These are phyloP conservation scores for Albizia julibrissin DNA, from an alignment of 306 rosid genomes.

Conservation along the genomic window DNA sequence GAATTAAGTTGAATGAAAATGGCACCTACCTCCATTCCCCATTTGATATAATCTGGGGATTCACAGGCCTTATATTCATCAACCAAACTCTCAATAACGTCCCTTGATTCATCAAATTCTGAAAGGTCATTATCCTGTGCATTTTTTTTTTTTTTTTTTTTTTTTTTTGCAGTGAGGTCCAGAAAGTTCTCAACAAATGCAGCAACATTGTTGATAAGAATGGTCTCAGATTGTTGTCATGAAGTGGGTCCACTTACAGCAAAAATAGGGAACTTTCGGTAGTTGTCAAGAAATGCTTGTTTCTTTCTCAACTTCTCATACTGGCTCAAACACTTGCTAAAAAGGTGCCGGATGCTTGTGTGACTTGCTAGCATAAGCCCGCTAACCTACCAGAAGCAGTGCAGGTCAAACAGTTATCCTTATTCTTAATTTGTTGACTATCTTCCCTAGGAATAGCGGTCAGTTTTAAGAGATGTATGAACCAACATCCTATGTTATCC, in stretches of 20 bases:
- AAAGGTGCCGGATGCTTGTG: constrained; percentile 95
- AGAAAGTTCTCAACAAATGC: constrained; percentile 27
- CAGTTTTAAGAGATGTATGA: not conserved
- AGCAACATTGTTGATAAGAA: constrained; percentile 12
- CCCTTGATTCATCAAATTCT: constrained; percentile 97
- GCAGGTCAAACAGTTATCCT: constrained; percentile 20
- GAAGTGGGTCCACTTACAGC: constrained; percentile 68
- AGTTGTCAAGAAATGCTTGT: constrained; percentile 96
- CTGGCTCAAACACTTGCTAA: constrained; percentile 95
- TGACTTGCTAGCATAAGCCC: constrained; percentile 98
- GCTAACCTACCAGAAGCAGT: constrained; percentile 69
- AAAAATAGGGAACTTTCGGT: constrained; percentile 96
- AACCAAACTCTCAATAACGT: constrained; percentile 86
- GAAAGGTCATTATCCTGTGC: constrained; percentile 97
- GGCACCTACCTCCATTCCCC: constrained; percentile 95
- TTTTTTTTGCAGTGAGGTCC: constrained; percentile 7
- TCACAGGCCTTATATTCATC: constrained; percentile 98
- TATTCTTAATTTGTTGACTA: not conserved
- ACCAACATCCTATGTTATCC: constrained; percentile 20
- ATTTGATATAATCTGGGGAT: constrained; percentile 97
- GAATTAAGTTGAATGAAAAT: constrained; percentile 20
- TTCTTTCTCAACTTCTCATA: constrained; percentile 91
- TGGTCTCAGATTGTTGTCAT: constrained; percentile 11
- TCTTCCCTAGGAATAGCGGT: not conserved
- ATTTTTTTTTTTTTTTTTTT: constrained; percentile 16